Base-by-base conservation (phyloP, 2,329 filamentous ascomycete genomes). In the Teratosphaeria zuluensis region DNA sequence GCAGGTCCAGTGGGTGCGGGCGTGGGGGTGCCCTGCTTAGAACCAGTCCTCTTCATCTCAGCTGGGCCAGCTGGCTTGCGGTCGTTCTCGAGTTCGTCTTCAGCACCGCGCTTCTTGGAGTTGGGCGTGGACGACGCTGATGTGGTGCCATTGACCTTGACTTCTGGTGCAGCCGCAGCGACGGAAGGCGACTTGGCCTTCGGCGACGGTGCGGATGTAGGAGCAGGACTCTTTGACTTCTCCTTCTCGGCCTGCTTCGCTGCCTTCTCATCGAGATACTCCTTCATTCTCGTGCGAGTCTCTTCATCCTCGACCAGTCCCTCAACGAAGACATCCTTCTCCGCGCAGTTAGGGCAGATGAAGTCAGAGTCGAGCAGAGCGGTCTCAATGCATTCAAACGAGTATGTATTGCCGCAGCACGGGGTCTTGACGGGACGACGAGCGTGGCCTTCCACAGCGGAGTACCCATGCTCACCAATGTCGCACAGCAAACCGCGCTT, bases 331-430 rank as follows among this genome's bases (percentile, higher is more conserved):
- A 65, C 81, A 64, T 96, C 90, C 70, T 90, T 90, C 73, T 96
- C 91, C 63, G 87, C 88, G 76, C 94, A 99, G 67, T 86, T 87
- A 64, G 94, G 94, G 76, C 94, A 99, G 75, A 92, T 81, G 77
- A 99, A 91, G 82, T 99, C 94, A 83, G 88, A 94, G 80, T 97
- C 92, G 77, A 96, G 92, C 76, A 99, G 86, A 77, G 92, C 90
- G 84, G 96, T 96, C 74, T 94, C 95, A 78, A 99, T 96, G 87
- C 94, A 99, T 75, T 96, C 91, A 84, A 94, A 94, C 83, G 94
- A 99, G 81, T 95, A 99, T 73, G 92, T 96, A 83, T 89, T 95
- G 78, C 89, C 84, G 81, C 94, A 99, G 84, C 94, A 99, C 66
- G 94, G 92, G 72, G 94, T 97, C 84, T 96, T 95, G 82, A 95